Evolutionary conservation across 306 rosid genomes (phyloP).

Genomic region (Prunus davidiana): DNA sequence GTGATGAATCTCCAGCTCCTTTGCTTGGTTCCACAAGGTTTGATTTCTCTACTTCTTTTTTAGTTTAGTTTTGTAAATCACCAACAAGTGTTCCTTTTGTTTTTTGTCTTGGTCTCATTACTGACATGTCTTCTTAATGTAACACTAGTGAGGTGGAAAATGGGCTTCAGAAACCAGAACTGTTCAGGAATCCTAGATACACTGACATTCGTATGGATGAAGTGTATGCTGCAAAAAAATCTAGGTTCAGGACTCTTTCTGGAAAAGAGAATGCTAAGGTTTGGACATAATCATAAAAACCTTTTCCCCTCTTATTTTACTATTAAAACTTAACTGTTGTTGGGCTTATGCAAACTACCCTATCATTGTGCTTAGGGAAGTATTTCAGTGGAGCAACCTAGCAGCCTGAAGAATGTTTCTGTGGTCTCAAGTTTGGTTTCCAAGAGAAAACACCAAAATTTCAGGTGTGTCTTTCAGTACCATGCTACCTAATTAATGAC

Average conservation of each 20-base stretch:
- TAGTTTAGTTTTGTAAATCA: conserved; percentile 8
- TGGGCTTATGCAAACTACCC: conserved; percentile 15
- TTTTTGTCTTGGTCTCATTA: too few species aligned
- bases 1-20: conserved; percentile 41
- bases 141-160: conserved; percentile 33
- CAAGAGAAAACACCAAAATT: conserved; percentile 44
- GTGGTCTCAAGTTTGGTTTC: conserved; percentile 39
- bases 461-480: conserved; percentile 39
- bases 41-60: conserved; percentile 17
- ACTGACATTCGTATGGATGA: conserved; percentile 67
- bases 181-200: conserved; percentile 50
- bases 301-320: conserved; percentile 9
- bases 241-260: conserved; percentile 37
- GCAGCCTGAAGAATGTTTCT: conserved; percentile 43
- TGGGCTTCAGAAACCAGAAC: conserved; percentile 43
- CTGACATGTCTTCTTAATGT: conserved; percentile 21
- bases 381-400: conserved; percentile 46
- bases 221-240: conserved; percentile 59
- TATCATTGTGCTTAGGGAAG: conserved; percentile 47
- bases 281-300: conserved; percentile 9
- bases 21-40: conserved; percentile 30
- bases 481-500: background rate
- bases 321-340: background rate
- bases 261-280: conserved; percentile 88
- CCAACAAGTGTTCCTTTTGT: conserved; percentile 6